These are phyloP conservation scores for Loxodes magnus DNA, from an alignment of 73 alveolate genomes.

Conservation along the genomic window DNA sequence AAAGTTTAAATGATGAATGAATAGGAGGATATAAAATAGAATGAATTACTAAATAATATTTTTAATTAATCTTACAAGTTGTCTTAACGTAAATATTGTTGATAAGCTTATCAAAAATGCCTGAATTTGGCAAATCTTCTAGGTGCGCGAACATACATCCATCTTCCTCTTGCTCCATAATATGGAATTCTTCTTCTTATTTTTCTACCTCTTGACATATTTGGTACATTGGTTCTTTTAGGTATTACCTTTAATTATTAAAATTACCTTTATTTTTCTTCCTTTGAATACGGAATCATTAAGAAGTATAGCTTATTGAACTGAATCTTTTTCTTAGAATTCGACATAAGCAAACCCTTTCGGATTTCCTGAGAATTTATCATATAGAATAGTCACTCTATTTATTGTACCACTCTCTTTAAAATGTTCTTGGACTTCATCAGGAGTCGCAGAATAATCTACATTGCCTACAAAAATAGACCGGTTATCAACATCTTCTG, in stretches of 20 bases:
- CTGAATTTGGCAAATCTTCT: too few species aligned
- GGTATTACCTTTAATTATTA: conserved; percentile 29
- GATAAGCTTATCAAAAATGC: too few species aligned
- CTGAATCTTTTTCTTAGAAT: conserved; percentile 16
- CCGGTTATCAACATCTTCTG: conserved; percentile 33
- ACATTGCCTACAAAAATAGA: conserved; percentile 46
- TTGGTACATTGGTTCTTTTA: conserved; percentile 33
- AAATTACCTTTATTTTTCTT: too few species aligned
- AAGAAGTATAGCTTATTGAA: conserved; percentile 19
- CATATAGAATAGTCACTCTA: conserved; percentile 41
- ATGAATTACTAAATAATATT: too few species aligned
- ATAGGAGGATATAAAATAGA: too few species aligned
- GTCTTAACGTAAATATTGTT: too few species aligned
- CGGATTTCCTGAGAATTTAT: conserved; percentile 25
- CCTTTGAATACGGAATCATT: conserved; percentile 38
- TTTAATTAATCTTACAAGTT: too few species aligned
- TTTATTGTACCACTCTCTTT: conserved; percentile 35
- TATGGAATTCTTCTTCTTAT: too few species aligned
- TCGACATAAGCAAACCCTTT: conserved; percentile 46
- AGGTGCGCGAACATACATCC: too few species aligned
- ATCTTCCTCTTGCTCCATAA: too few species aligned
- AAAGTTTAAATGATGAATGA: too few species aligned
- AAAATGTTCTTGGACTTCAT: conserved; percentile 28
- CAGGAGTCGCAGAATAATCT: conserved; percentile 34
- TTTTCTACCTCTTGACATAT: too few species aligned